Conservation (phyloP, 208 protist genomes). For the Crithidia acanthocephali region DNA sequence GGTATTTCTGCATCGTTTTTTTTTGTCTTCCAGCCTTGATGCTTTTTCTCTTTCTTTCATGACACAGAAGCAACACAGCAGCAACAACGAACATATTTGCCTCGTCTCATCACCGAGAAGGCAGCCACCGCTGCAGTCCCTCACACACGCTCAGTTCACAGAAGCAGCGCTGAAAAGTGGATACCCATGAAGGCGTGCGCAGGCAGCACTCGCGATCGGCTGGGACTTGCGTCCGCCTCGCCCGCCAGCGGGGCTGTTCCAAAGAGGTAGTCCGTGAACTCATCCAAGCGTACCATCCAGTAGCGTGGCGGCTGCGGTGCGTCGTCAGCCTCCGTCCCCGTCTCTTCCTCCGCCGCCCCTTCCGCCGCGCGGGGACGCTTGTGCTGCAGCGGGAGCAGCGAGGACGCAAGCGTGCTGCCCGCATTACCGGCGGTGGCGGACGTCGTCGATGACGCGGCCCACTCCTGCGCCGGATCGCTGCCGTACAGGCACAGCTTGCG, state of each 20-base stretch:
- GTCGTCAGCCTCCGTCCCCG: neutral
- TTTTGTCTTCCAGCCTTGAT: too few species aligned
- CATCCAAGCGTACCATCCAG: constrained; percentile 59
- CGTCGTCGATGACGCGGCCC: constrained; percentile 7
- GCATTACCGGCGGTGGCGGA: neutral
- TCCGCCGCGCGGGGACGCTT: constrained; percentile 22
- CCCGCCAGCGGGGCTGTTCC: constrained; percentile 17
- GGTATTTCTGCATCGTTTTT: too few species aligned
- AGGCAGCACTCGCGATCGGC: constrained; percentile 15
- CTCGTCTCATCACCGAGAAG: too few species aligned
- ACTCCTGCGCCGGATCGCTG: constrained; percentile 40
- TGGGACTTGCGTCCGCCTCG: neutral
- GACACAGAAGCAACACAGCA: too few species aligned
- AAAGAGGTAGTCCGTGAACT: constrained; percentile 72
- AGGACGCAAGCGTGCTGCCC: constrained; percentile 19
- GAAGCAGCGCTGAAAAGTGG: constrained; percentile 18
- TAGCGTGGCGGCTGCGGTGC: constrained; percentile 41
- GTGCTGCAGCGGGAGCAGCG: constrained; percentile 25
- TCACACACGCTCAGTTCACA: too few species aligned
- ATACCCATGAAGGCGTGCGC: constrained; percentile 38
- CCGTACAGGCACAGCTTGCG: constrained; percentile 78
- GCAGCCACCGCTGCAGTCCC: too few species aligned
- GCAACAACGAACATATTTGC: too few species aligned
- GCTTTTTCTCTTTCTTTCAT: too few species aligned
- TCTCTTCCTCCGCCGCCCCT: neutral